A percentile compares a stretch with the other conserved stretches of the same genome.
Evolutionary conservation across 345 rosid species (phyloP).

Genomic region (Luvunga scandens): DNA sequence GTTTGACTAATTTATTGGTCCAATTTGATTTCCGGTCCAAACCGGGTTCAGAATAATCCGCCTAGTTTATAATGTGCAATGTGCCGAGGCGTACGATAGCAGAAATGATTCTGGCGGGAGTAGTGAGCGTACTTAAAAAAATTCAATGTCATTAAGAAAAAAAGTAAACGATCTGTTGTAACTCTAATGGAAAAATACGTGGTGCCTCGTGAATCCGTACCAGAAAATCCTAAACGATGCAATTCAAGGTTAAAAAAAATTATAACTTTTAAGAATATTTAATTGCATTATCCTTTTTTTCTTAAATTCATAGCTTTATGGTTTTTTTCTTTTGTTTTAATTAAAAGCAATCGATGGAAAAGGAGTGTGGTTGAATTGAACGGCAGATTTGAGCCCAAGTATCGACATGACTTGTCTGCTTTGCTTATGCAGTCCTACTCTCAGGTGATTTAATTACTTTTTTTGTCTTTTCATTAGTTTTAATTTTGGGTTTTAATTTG

Average conservation of each 20-base stretch:
- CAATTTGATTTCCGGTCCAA: not conserved
- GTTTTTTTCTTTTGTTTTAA: not conserved
- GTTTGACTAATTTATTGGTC: not conserved
- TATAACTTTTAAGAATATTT: not conserved
- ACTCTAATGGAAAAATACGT: conserved; percentile 46
- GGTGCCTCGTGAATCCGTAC: conserved; percentile 25
- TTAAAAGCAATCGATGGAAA: conserved; percentile 47
- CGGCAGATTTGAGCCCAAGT: conserved; percentile 50
- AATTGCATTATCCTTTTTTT: too few species aligned
- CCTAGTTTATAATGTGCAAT: not conserved
- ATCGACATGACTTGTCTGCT: conserved; percentile 50
- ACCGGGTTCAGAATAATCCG: not conserved
- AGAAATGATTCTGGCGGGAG: not conserved
- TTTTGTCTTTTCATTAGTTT: not conserved
- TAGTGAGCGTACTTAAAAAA: not conserved
- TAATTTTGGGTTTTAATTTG: not conserved
- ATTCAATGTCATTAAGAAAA: too few species aligned
- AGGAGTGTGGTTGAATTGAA: conserved; percentile 56
- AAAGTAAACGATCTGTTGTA: not conserved
- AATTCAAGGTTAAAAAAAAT: not conserved
- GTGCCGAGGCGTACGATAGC: not conserved
- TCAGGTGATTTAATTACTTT: conserved; percentile 37
- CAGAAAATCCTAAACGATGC: conserved; percentile 28
- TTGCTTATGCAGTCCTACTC: conserved; percentile 65
- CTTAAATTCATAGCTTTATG: not conserved